These are phyloP conservation scores for Penicillium brasilianum DNA, from an alignment of 2,329 filamentous ascomycete genomes.

Conservation along the genomic window DNA sequence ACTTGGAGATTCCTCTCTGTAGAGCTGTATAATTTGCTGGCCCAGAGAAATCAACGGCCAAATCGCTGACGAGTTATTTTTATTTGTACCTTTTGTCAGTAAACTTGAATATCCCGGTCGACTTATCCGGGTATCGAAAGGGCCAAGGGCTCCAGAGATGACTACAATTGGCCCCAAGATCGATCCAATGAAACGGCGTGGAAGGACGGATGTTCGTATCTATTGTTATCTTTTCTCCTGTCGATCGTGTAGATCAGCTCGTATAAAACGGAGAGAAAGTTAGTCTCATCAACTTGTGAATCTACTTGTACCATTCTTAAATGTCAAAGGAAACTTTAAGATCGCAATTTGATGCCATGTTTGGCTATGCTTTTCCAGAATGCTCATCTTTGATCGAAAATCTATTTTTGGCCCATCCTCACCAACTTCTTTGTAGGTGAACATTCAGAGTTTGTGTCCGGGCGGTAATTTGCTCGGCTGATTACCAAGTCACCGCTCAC, in stretches of 20 bases:
- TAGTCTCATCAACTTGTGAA: background rate
- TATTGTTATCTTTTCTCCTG: conserved; percentile 1
- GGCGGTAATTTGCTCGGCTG: background rate
- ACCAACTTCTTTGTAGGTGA: background rate
- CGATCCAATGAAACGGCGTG: background rate
- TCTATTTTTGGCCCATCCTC: background rate
- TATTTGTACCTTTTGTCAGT: background rate
- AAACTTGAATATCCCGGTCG: background rate
- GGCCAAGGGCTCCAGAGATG: background rate
- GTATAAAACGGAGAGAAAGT: background rate
- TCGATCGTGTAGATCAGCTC: background rate
- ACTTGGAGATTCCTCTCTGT: background rate
- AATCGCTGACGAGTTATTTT: background rate
- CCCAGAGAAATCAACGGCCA: background rate
- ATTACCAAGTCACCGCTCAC: background rate
- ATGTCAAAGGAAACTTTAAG: background rate
- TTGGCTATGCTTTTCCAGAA: background rate
- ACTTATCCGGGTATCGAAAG: background rate
- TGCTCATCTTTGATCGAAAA: background rate
- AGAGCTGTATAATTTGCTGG: background rate
- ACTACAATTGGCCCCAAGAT: background rate
- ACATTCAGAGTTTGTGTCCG: too few species aligned
- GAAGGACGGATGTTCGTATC: background rate
- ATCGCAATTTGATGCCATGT: background rate
- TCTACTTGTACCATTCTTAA: background rate